phyloP scores from a whole-genome alignment of 192 early-diverging fungal genomes.

The Coemansia sp. region DNA sequence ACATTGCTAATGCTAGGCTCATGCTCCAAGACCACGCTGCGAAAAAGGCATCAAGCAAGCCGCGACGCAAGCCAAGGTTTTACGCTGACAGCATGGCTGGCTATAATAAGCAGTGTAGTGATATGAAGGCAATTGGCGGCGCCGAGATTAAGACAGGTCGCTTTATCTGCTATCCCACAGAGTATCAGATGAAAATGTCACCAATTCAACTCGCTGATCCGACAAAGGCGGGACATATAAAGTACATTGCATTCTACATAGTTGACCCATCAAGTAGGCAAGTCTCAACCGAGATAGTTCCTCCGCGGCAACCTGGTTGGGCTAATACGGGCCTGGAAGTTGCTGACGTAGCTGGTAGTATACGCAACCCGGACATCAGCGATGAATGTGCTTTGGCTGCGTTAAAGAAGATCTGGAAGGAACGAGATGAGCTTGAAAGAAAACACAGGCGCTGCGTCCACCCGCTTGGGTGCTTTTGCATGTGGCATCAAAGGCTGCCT shows the following conservation, averaged over 20 bases:
- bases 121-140: neutral
- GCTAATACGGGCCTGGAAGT: neutral
- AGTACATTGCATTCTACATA: neutral
- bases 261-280: neutral
- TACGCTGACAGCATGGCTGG: too few species aligned
- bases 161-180: neutral
- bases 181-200: neutral
- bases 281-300: neutral
- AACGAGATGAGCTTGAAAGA: neutral
- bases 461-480: neutral
- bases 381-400: neutral
- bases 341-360: neutral
- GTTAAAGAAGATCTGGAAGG: neutral
- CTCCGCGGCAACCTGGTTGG: neutral
- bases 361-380: neutral
- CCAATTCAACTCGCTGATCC: neutral
- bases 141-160: neutral
- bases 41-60: too few species aligned
- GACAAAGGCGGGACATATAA: neutral
- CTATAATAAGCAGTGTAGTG: neutral
- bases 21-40: neutral
- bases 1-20: conserved; percentile 51
- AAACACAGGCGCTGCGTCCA: neutral
- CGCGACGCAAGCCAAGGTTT: neutral
- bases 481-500: neutral